These are phyloP conservation scores for Ceratocystis albifundus DNA, from an alignment of 2,329 filamentous ascomycete genomes.

Conservation along the genomic window DNA sequence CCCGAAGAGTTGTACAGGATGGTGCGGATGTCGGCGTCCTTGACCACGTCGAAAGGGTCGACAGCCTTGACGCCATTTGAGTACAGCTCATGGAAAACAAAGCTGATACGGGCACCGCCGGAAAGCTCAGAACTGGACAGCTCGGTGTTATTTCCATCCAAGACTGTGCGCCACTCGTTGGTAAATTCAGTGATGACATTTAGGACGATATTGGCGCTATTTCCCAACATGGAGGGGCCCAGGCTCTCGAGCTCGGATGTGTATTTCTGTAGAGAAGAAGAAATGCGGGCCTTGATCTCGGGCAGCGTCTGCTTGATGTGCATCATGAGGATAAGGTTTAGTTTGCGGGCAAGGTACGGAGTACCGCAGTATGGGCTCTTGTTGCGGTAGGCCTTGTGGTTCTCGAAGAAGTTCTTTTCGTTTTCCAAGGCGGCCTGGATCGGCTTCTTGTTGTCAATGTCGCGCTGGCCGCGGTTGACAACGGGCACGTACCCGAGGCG, in stretches of 20 bases:
- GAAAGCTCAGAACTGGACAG: constrained; percentile 89
- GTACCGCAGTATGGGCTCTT: constrained; percentile 98
- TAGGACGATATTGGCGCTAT: constrained; percentile 89
- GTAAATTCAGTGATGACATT: constrained; percentile 99
- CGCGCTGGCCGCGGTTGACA: constrained; percentile 92
- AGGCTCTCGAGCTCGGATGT: constrained; percentile 65
- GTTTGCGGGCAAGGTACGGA: constrained; percentile 87
- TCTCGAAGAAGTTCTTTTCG: constrained; percentile 95
- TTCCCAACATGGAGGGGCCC: constrained; percentile 89
- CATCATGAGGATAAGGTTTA: constrained; percentile 99
- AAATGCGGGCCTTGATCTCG: constrained; percentile 94
- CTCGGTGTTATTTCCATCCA: constrained; percentile 95
- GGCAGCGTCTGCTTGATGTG: constrained; percentile 99
- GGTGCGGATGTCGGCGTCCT: constrained; percentile 93
- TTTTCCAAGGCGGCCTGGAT: constrained; percentile 84
- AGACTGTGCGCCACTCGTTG: constrained; percentile 89
- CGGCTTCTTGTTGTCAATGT: constrained; percentile 96
- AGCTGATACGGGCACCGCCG: constrained; percentile 94
- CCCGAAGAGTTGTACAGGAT: constrained; percentile 99
- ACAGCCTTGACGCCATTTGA: constrained; percentile 95
- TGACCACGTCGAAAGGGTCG: constrained; percentile 93
- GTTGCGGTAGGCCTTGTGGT: constrained; percentile 96
- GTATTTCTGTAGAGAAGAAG: constrained; percentile 91
- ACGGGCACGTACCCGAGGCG: constrained; percentile 93
- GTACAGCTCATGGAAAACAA: constrained; percentile 98